Evolutionary conservation across 2,329 filamentous ascomycete genomes (phyloP), one percentile per base, ranked within the genome.

Genomic region (Exserohilum turcica): DNA sequence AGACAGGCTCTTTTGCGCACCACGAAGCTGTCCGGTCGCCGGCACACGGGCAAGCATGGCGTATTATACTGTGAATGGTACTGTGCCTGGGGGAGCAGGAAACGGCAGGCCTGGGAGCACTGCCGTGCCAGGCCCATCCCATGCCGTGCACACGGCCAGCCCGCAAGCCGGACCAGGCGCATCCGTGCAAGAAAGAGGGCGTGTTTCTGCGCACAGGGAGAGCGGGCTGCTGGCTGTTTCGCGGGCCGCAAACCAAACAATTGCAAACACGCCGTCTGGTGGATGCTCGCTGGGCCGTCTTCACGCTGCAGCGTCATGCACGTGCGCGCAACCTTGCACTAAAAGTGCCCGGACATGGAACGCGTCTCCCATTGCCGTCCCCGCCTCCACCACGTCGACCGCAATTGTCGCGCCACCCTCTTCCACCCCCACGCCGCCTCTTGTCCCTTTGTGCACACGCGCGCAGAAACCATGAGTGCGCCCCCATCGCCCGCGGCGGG

Each of bases 391-490:
- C 52, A 57, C 46, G 54, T 51, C 60, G 56, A 56, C 46, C 48
- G 49, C 60, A 57, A 63, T 60, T 61, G 60, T 48, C 57, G 59
- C 60, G 55, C 54, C 56, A 54, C 55, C 21, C 15, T 31, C 32
- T 45, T 36, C 40, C 35, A 48, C 46, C 32, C 28, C 53, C 37
- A 53, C 54, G 36, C 45, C 56, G 52, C 40, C 19, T 29, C 27
- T 27, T 29, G 21, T 43, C 48, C 43, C 33, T 35, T 19, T 21
- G 24, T 24, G 16, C 16, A 46, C 51, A 44, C 46, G 65, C 60
- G 66, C 64, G 54, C 65, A 53, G 48, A 36, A 57, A 71, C n/a
- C 39, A 73, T 73, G 70, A 71, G 68, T 62, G 60, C 64, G 45
- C 59, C 62, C 28, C 65, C 65, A 38, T 48, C 56, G 52, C 55